A percentile compares a stretch with the other conserved stretches of the same genome.
Conservation (phyloP, 768 basidiomycete genomes). For the Suillus hirtellus region DNA sequence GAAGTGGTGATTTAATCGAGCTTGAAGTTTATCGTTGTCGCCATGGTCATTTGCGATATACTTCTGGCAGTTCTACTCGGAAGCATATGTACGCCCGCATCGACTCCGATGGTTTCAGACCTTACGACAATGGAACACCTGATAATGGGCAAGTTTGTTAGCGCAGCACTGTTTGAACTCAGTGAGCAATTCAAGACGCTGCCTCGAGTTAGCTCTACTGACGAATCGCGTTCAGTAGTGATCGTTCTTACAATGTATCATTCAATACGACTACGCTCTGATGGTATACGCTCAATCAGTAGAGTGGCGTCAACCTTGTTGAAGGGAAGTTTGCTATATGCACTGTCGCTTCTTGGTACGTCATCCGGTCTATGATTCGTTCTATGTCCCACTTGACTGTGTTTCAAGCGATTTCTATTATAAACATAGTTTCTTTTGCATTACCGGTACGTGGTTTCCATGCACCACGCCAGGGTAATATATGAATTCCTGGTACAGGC, state of each 20-base stretch:
- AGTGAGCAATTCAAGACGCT: conserved; percentile 5
- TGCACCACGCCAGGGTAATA: background rate
- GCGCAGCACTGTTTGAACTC: conserved; percentile 15
- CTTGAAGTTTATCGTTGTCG: conserved; percentile 8
- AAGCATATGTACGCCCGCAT: conserved; percentile 10
- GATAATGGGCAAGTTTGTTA: conserved; percentile 14
- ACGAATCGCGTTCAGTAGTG: background rate
- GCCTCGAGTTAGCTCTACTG: background rate
- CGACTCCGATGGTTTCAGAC: background rate
- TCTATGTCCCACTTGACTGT: background rate
- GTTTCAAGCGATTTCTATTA: conserved; percentile 7
- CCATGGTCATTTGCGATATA: conserved; percentile 10
- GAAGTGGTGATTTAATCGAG: background rate
- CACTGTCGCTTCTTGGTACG: conserved; percentile 13
- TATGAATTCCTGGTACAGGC: conserved; percentile 1
- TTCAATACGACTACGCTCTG: background rate
- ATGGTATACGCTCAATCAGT: background rate
- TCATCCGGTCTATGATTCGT: background rate
- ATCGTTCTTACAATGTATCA: conserved; percentile 7
- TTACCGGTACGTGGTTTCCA: conserved; percentile 10
- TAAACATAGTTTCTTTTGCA: conserved; percentile 13
- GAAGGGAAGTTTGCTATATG: conserved; percentile 16
- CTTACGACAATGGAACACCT: background rate
- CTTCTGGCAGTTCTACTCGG: conserved; percentile 7
- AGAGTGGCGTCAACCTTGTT: conserved; percentile 5